Evolutionary conservation across 257 asterid species (phyloP), one percentile per base, ranked within the genome.

Genomic region (Gentiana straminea): DNA sequence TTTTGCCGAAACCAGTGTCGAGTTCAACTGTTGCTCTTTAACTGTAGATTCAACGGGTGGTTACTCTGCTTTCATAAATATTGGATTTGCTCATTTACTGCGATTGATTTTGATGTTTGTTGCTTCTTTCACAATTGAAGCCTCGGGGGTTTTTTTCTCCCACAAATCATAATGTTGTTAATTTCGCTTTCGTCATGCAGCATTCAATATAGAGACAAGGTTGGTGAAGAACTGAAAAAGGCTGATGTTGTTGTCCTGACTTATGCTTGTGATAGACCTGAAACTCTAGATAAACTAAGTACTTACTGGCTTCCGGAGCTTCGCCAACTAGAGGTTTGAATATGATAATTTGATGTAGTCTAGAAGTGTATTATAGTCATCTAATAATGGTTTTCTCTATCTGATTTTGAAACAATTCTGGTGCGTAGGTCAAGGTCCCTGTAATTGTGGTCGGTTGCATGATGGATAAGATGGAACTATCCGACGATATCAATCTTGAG

Each of bases 241-340:
- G 99, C 99, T 63, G 97, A 92, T 70, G 92, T 91, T 11, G 81
- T 86, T 62, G 90, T 88, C 58, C 94, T 91, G 47, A 91, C 98
- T 35, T 91, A 91, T 46, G 97, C 94, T 9, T 92, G 99, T 52
- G 86, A 88, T 74, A 89, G 77, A 71, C 94, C 94, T 38, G 87
- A 80, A 35, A 92, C 99, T 33, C 86, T 92, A 46, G 94, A 92
- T 45, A 77, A 91, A 58, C 77, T 92, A 75, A 88, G 99, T 73
- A 77, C 94, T n/a, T 84, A 79, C 66, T 92, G 99, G 99, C 94
- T 92, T 61, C 97, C 97, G 50, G 97, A 92, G 70, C 95, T 92
- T 69, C 80, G 94, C 47, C 75, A 84, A 49, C 63, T 89, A 52
- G 97, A 92, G 95, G 97, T 90, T 64, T 65, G 70, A 58, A 53